Base-by-base conservation (phyloP, 495 filamentous ascomycete genomes). In the Trichoderma reesei region DNA sequence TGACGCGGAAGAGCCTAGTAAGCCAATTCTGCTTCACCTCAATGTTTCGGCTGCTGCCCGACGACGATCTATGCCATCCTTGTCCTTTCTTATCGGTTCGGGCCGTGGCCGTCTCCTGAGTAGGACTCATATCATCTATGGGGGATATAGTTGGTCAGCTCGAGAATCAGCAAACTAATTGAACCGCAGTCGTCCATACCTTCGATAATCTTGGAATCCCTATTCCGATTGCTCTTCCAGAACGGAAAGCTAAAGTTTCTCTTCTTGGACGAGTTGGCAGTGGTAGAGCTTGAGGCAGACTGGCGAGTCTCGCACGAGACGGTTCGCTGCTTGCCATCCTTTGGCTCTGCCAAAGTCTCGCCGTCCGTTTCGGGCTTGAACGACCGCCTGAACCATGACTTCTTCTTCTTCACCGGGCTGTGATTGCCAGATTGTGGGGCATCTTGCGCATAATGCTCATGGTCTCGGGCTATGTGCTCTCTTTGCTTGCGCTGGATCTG, bases 1-100 rank as follows among this genome's bases (percentile, higher is more conserved):
- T 96, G 72, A 97, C 87, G 59, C 91, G 85, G 75, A 98, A 88
- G 26, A 98, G 84, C 16, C 89, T 88, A 41, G 88, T 85, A 60
- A 98, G 80, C 91, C 92, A 96, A 65, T 88, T 94, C 65, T 87
- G 85, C 56, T 85, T 83, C 3, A 84, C 78, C 18, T 82, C 84
- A 61, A 85, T 82, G 65, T 80, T 74, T 61, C 82, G 80, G 31
- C 46, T 54, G 67, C 67, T 64, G 34, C n/a, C 59, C 16, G 60
- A 56, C 39, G n/a, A 38, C 54, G 63, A 56, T 39, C 36, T 48
- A 31, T 59, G 46, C 46, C 48, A 38, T 64, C 26, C 26, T 41
- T 61, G 36, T 9, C 20, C n/a, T 26, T 56, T 56, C 31, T 31
- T 36, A 36, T n/a, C 51, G 26, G 59, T 9, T 26, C 20, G 68